Percentiles rank a stretch among this genome's conserved stretches.
Conservation (phyloP, 345 rosid genomes). For the Euphorbia lathyris region DNA sequence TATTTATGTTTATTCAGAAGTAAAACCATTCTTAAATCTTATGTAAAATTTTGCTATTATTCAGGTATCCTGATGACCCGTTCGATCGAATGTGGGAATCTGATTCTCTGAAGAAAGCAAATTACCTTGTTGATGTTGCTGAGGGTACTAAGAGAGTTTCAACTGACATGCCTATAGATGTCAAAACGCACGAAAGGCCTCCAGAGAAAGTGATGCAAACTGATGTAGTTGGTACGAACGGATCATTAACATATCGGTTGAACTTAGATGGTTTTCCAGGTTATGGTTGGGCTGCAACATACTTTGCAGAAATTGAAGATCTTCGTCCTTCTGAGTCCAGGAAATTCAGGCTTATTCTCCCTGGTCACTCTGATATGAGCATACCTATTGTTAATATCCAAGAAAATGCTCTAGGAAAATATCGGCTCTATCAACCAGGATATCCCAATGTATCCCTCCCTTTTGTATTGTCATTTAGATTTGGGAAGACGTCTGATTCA, state of each 20-base stretch:
- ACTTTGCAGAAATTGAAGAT: slow-evolving; percentile 93
- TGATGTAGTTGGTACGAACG: slow-evolving; percentile 96
- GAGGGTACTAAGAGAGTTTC: slow-evolving; percentile 74
- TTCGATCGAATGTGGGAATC: slow-evolving; percentile 97
- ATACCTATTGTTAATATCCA: slow-evolving; percentile 76
- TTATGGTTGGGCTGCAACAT: slow-evolving; percentile 79
- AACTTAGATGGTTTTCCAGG: slow-evolving; percentile 95
- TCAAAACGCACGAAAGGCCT: slow-evolving; percentile 44
- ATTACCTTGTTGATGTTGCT: slow-evolving; percentile 95
- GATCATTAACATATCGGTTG: slow-evolving; percentile 75
- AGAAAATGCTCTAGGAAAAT: slow-evolving; percentile 83
- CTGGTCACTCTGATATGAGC: slow-evolving; percentile 65
- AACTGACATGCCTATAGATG: slow-evolving; percentile 54
- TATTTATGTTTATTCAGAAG: too few relatives aligned
- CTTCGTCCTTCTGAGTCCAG: slow-evolving; percentile 61
- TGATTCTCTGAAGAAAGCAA: slow-evolving; percentile 70
- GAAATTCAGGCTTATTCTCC: slow-evolving; percentile 82
- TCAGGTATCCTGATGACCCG: slow-evolving; percentile 96
- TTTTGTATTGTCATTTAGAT: slow-evolving; percentile 73
- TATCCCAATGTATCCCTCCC: slow-evolving; percentile 71
- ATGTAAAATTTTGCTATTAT: slow-evolving; percentile 1
- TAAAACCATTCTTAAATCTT: slow-evolving; percentile 1
- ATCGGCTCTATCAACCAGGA: slow-evolving; percentile 85
- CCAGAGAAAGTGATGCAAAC: slow-evolving; percentile 98
- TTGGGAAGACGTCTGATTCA: slow-evolving; percentile 81